These are phyloP conservation scores for Pyrenophora seminiperda DNA, from an alignment of 2,329 filamentous ascomycete species.

Conservation along the genomic window DNA sequence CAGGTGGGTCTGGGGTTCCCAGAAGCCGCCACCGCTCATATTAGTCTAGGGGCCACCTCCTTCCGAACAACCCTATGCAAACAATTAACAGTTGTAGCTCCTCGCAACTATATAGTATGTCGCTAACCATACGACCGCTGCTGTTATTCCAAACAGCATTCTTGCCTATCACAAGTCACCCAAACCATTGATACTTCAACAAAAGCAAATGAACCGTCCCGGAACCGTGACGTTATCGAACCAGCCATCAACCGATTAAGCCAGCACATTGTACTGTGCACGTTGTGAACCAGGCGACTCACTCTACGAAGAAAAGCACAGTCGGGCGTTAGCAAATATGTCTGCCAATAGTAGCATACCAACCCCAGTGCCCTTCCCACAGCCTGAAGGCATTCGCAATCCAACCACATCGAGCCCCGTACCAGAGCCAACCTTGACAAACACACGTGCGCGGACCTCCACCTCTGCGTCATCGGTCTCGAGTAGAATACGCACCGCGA, in stretches of 20 bases:
- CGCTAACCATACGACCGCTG: neutral
- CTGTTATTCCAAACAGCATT: conserved; percentile 10
- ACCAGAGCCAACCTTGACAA: conserved; percentile 17
- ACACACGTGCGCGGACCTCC: conserved; percentile 32
- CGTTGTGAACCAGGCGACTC: neutral
- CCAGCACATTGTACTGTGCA: conserved; percentile 13
- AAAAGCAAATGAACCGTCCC: conserved; percentile 24
- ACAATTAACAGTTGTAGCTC: conserved; percentile 8
- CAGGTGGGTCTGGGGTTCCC: conserved; percentile 14
- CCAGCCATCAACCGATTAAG: conserved; percentile 20
- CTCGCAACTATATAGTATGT: conserved; percentile 16
- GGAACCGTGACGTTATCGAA: conserved; percentile 15
- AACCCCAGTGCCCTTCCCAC: conserved; percentile 38
- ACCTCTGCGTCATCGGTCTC: conserved; percentile 43
- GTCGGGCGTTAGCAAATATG: conserved; percentile 22
- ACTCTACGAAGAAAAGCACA: conserved; percentile 10
- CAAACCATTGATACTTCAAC: conserved; percentile 1
- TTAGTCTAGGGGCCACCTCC: conserved; percentile 8
- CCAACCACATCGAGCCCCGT: conserved; percentile 14
- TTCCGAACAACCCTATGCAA: neutral
- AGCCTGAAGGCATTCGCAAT: conserved; percentile 24
- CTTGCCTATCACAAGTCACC: conserved; percentile 2
- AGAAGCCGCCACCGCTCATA: conserved; percentile 8
- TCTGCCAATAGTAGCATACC: conserved; percentile 24
- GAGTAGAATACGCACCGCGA: conserved; percentile 42